phyloP scores from a whole-genome alignment of 177 flowering plant species.

The Vitis hybrid region DNA sequence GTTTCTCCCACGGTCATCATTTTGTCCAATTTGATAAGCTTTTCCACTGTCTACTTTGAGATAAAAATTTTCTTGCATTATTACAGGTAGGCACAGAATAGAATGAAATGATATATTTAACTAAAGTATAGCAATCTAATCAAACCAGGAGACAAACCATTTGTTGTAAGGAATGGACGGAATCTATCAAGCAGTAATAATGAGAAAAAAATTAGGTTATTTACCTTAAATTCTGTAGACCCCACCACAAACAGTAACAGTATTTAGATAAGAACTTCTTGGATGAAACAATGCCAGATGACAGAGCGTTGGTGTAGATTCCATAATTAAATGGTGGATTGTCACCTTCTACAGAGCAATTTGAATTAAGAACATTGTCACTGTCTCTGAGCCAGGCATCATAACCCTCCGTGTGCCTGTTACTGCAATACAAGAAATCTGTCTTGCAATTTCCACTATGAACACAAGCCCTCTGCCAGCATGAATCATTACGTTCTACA shows the following conservation, averaged over 20 bases:
- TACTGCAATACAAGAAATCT: conserved; percentile 79
- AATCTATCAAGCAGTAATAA: background rate
- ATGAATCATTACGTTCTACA: conserved; percentile 83
- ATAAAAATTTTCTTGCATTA: too few species aligned
- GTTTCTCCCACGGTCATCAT: too few species aligned
- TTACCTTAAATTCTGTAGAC: conserved; percentile 93
- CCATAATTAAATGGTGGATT: conserved; percentile 80
- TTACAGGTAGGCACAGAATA: too few species aligned
- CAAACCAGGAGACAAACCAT: background rate
- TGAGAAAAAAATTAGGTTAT: background rate
- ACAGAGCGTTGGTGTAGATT: conserved; percentile 67
- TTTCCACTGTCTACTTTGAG: too few species aligned
- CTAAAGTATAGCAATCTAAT: background rate
- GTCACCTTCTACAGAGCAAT: conserved; percentile 45
- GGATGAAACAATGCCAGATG: conserved; percentile 68
- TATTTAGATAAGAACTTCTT: conserved; percentile 69
- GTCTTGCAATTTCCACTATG: conserved; percentile 25
- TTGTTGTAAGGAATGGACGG: background rate
- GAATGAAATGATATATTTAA: too few species aligned
- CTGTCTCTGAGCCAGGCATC: conserved; percentile 45
- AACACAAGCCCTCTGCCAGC: conserved; percentile 78
- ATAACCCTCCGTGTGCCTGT: conserved; percentile 46
- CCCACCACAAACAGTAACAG: conserved; percentile 99
- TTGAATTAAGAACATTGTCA: conserved; percentile 25
- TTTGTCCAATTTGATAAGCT: too few species aligned